A percentile compares a stretch with the other conserved stretches of the same genome.
Conservation (phyloP, 495 filamentous ascomycete species). For the Tuber microsphaerosporum region DNA sequence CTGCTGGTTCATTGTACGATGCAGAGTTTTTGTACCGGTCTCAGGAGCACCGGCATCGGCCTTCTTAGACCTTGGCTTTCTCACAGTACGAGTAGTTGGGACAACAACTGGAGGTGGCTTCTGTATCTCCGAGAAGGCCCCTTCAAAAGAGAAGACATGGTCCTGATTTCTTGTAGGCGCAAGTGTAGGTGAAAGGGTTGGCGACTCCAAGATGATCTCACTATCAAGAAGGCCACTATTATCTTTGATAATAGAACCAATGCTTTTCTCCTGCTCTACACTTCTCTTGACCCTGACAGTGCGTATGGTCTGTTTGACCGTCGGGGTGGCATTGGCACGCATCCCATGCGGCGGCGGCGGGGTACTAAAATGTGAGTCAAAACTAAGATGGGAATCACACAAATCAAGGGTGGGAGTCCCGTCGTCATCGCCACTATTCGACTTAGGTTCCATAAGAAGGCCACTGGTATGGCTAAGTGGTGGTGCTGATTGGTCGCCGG, state of each 20-base stretch:
- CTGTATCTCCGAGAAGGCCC: conserved; percentile 10
- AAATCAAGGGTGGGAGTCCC: neutral
- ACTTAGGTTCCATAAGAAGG: neutral
- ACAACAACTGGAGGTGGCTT: neutral
- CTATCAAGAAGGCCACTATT: neutral
- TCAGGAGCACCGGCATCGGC: conserved; percentile 18
- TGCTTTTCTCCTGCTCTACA: neutral
- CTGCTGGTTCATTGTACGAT: conserved; percentile 25
- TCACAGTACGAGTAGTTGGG: conserved; percentile 14
- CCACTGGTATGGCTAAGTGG: neutral
- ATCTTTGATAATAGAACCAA: neutral
- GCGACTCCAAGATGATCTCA: neutral
- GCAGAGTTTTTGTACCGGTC: conserved; percentile 15
- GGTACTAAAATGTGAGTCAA: neutral
- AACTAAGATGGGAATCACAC: neutral
- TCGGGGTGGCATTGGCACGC: neutral
- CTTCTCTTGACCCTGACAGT: neutral
- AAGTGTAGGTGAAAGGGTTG: neutral
- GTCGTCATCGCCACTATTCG: neutral
- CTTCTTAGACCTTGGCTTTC: conserved; percentile 21
- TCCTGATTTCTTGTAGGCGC: neutral
- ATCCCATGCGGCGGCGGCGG: neutral
- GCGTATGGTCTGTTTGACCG: neutral
- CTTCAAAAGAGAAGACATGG: conserved; percentile 1
- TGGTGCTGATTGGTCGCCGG: neutral